A percentile compares a stretch with the other conserved stretches of the same genome.
These are phyloP conservation scores for Alectoria sarmentosa DNA, from an alignment of 495 filamentous ascomycete genomes.

Conservation along the genomic window DNA sequence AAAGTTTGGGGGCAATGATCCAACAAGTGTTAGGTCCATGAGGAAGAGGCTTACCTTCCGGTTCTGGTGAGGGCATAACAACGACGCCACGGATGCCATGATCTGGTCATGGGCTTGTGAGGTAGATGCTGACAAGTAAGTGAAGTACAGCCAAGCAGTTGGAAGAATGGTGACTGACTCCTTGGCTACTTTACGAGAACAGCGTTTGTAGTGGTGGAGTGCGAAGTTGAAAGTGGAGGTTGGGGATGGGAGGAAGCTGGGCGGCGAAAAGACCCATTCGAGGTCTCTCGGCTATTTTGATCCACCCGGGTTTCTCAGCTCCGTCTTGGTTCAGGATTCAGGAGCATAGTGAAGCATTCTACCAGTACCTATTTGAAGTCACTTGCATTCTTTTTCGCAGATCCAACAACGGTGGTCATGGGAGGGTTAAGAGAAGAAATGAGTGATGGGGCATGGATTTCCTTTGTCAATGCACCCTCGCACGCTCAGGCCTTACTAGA, in stretches of 20 bases:
- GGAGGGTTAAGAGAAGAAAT: background rate
- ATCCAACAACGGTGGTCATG: background rate
- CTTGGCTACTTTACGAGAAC: background rate
- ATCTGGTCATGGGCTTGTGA: conserved; percentile 12
- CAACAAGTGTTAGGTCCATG: background rate
- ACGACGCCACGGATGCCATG: conserved; percentile 20
- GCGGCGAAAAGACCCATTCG: conserved; percentile 5
- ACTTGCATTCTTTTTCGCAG: too few relatives aligned
- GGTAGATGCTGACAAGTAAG: background rate
- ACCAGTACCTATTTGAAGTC: background rate
- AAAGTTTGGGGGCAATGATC: background rate
- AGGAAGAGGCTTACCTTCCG: conserved; percentile 18
- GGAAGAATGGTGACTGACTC: background rate
- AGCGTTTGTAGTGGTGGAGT: background rate
- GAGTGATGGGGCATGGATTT: background rate
- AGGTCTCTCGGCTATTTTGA: conserved; percentile 8
- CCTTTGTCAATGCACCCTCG: conserved; percentile 8
- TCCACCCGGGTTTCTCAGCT: conserved; percentile 1
- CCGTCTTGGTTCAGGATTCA: background rate
- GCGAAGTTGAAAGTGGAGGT: background rate
- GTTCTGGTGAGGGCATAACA: conserved; percentile 22
- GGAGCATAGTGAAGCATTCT: too few relatives aligned
- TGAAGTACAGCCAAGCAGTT: background rate
- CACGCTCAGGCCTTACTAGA: background rate
- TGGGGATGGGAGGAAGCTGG: background rate